These are phyloP conservation scores for Backusella psychrophila DNA, from an alignment of 192 early-diverging fungal genomes.

Conservation along the genomic window DNA sequence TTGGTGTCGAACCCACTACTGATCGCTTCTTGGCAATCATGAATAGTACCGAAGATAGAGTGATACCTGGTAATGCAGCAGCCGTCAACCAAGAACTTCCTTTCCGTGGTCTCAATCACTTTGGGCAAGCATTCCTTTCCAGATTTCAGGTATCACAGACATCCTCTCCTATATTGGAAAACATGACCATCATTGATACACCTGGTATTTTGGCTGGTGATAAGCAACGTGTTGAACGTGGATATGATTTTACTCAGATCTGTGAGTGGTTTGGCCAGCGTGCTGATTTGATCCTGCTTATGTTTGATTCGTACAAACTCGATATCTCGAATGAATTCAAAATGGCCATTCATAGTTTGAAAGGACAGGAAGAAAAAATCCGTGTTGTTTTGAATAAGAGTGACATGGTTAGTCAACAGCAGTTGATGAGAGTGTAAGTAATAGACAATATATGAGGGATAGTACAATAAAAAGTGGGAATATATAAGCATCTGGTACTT, in stretches of 20 bases:
- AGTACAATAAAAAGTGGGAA: neutral
- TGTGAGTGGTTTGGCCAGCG: constrained; percentile 88
- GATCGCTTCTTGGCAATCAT: constrained; percentile 87
- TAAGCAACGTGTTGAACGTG: constrained; percentile 78
- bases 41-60: constrained; percentile 66
- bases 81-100: constrained; percentile 80
- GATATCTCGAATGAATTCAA: constrained; percentile 93
- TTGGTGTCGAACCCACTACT: constrained; percentile 87
- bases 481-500: neutral
- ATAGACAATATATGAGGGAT: neutral
- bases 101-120: constrained; percentile 76
- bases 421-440: constrained; percentile 82
- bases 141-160: constrained; percentile 72
- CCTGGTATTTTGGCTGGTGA: constrained; percentile 87
- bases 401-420: constrained; percentile 82
- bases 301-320: constrained; percentile 90
- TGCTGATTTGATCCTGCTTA: constrained; percentile 75
- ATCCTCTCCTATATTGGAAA: constrained; percentile 69
- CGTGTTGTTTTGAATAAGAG: constrained; percentile 86
- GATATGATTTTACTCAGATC: constrained; percentile 78
- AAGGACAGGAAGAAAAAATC: constrained; percentile 86
- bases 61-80: constrained; percentile 87
- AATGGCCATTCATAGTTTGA: constrained; percentile 68
- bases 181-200: constrained; percentile 89
- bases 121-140: constrained; percentile 77